phyloP scores from a whole-genome alignment of 2,329 filamentous ascomycete genomes.

The Scleromitrula shiraiana region DNA sequence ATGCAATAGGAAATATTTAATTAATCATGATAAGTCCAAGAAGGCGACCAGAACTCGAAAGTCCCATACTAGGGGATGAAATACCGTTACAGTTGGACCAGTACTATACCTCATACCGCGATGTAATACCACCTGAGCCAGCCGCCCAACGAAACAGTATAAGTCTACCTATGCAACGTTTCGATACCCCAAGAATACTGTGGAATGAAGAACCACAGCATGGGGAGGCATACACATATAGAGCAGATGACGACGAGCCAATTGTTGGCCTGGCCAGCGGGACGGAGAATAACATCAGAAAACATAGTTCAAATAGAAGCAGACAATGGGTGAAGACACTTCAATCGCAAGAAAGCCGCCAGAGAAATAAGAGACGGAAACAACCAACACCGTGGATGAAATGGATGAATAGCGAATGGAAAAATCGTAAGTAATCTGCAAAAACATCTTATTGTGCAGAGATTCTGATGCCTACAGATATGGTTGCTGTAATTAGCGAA shows the following conservation, averaged over 20 bases:
- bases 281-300: not conserved
- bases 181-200: too few relatives aligned
- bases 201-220: too few relatives aligned
- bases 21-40: too few relatives aligned
- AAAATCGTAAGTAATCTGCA: conserved; percentile 15
- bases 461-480: conserved; percentile 13
- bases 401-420: conserved; percentile 10
- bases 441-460: not conserved
- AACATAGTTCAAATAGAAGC: not conserved
- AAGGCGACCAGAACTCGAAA: too few relatives aligned
- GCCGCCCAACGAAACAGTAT: too few relatives aligned
- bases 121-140: too few relatives aligned
- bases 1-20: too few relatives aligned
- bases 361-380: not conserved
- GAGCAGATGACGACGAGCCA: not conserved
- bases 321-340: conserved; percentile 5
- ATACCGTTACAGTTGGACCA: too few relatives aligned
- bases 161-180: too few relatives aligned
- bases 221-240: too few relatives aligned
- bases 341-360: not conserved
- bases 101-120: too few relatives aligned
- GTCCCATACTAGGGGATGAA: too few relatives aligned
- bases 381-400: conserved; percentile 3
- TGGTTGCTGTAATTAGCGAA: conserved; percentile 25
- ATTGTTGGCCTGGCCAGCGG: not conserved